phyloP scores from a whole-genome alignment of 441 rosid genomes.

The Populus hybrid region DNA sequence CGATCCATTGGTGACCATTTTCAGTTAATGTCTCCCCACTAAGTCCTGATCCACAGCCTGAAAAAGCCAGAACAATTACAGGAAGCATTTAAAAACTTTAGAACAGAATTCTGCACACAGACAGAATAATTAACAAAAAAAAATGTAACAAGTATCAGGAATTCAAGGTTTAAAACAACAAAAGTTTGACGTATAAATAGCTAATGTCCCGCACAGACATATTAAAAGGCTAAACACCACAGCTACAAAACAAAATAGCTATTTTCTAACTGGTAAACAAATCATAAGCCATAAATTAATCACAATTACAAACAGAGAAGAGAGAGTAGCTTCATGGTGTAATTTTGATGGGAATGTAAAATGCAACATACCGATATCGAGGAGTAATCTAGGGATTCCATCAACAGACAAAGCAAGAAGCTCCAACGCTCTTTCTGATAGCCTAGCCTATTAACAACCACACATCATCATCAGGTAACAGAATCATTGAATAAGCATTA shows the following conservation, averaged over 20 bases:
- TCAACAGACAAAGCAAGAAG: slow-evolving; percentile 87
- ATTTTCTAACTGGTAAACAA: neutral
- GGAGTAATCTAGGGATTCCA: slow-evolving; percentile 72
- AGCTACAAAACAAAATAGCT: neutral
- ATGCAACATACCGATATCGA: slow-evolving; percentile 68
- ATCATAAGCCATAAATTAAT: neutral
- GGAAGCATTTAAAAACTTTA: neutral
- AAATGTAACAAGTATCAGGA: neutral
- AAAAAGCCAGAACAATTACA: slow-evolving; percentile 12
- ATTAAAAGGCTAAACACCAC: neutral
- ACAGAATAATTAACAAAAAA: neutral
- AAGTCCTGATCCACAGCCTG: slow-evolving; percentile 92
- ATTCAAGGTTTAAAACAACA: neutral
- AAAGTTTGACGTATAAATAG: neutral
- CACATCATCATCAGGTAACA: neutral
- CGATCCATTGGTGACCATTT: slow-evolving; percentile 80
- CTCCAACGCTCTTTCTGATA: slow-evolving; percentile 92
- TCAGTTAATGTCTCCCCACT: slow-evolving; percentile 89
- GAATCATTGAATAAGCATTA: neutral
- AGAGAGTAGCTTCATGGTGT: neutral
- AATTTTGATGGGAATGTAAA: neutral
- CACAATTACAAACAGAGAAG: neutral
- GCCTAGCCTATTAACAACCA: slow-evolving; percentile 36
- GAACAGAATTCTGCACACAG: neutral
- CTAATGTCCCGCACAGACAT: neutral